Percentiles rank a stretch among this genome's conserved stretches.
Conservation (phyloP, 1,139 yeast species). For the Kurtzmaniella quercitrusa region DNA sequence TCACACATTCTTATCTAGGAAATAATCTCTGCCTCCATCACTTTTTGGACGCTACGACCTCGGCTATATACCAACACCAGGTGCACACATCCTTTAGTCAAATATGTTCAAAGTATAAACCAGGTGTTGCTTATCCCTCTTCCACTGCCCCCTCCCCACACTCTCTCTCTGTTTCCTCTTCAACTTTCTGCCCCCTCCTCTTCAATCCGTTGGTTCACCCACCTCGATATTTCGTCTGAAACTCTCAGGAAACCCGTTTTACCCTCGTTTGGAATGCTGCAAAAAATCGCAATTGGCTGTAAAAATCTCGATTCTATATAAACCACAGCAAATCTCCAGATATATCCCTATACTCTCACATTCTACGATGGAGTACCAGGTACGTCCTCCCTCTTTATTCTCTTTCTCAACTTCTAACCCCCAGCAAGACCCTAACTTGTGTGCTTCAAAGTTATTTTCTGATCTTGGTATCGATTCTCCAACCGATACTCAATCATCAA, state of each 20-base stretch:
- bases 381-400: background rate
- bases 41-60: too few relatives aligned
- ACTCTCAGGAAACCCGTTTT: background rate
- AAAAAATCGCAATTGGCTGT: constrained; percentile 1
- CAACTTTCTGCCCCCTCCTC: background rate
- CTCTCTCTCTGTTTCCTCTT: too few relatives aligned
- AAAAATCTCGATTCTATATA: background rate
- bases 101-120: too few relatives aligned
- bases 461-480: constrained; percentile 6
- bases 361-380: constrained; percentile 1
- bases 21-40: too few relatives aligned
- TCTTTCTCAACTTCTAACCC: too few relatives aligned
- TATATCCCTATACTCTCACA: background rate
- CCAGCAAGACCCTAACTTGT: constrained; percentile 5
- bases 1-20: too few relatives aligned
- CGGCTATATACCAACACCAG: too few relatives aligned
- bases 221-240: too few relatives aligned
- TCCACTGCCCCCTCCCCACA: too few relatives aligned
- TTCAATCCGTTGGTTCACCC: too few relatives aligned
- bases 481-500: constrained; percentile 3
- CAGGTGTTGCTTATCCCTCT: too few relatives aligned
- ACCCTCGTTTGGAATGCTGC: constrained; percentile 1
- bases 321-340: background rate
- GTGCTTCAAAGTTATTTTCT: constrained; percentile 3
- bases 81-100: too few relatives aligned